Conservation (phyloP, 1,284 basidiomycete genomes). For the Malassezia vespertilionis region DNA sequence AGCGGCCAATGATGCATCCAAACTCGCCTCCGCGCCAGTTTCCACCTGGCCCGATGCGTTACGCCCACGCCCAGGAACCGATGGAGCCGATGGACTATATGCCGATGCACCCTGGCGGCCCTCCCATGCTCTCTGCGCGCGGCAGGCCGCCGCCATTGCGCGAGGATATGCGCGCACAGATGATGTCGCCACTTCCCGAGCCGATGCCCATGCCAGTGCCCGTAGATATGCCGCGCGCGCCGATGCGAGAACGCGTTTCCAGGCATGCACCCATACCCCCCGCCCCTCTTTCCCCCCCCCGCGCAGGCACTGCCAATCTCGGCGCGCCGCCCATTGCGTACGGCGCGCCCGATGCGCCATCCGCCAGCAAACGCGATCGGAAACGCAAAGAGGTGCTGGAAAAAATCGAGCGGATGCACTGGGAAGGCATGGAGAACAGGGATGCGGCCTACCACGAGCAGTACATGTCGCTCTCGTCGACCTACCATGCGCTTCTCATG, state of each 20-base stretch:
- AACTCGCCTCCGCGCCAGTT: slow-evolving; percentile 5
- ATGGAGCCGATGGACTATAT: slow-evolving; percentile 6
- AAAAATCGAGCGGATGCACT: slow-evolving; percentile 40
- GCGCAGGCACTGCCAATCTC: too few species aligned
- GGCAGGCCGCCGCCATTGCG: slow-evolving; percentile 3
- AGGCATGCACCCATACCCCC: background rate
- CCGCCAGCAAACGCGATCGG: slow-evolving; percentile 25
- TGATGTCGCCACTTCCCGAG: background rate
- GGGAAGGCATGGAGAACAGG: slow-evolving; percentile 41
- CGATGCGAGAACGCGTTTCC: background rate
- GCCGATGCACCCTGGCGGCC: background rate
- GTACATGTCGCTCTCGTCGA: slow-evolving; percentile 29
- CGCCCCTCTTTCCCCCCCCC: too few species aligned
- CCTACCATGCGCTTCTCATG: slow-evolving; percentile 33
- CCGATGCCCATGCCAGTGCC: background rate
- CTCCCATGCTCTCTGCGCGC: slow-evolving; percentile 3
- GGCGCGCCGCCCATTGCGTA: background rate
- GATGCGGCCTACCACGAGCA: slow-evolving; percentile 41
- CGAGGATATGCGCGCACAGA: slow-evolving; percentile 1
- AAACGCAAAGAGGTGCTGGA: slow-evolving; percentile 45
- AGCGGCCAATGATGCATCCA: background rate
- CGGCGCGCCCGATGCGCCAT: background rate
- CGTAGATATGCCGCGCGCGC: background rate
- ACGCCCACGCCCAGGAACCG: too few species aligned
- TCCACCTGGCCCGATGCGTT: too few species aligned